Percentiles rank a stretch among this genome's conserved stretches.
Evolutionary conservation across 2,329 filamentous ascomycete species (phyloP).

Genomic region (Nothomitra cinnamomea): DNA sequence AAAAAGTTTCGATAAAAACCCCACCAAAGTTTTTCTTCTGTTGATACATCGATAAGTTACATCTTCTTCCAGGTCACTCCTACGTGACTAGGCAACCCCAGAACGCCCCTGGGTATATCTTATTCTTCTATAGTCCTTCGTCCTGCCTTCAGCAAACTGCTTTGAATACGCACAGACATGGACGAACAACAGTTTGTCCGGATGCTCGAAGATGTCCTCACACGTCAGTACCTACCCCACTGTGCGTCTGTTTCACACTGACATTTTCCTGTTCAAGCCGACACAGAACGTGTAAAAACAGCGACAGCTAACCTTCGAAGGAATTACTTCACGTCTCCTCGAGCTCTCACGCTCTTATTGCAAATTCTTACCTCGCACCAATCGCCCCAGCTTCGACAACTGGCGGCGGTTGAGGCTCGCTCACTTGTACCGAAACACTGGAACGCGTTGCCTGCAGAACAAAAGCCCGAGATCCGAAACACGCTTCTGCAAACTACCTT

Average conservation of each 20-base stretch:
- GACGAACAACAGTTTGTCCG: constrained; percentile 70
- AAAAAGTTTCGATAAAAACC: no score
- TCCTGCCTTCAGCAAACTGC: no score
- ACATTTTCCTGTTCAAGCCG: constrained; percentile 37
- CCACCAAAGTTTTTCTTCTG: not conserved
- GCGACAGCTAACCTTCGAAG: constrained; percentile 83
- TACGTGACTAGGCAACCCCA: not conserved
- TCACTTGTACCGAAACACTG: constrained; percentile 77
- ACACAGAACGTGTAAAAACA: constrained; percentile 77
- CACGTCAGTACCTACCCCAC: constrained; percentile 43
- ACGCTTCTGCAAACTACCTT: constrained; percentile 72
- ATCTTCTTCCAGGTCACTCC: no score
- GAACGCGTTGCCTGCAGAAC: constrained; percentile 50
- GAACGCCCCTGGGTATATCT: not conserved
- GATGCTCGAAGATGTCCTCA: constrained; percentile 73
- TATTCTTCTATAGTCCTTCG: not conserved
- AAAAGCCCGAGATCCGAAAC: constrained; percentile 67
- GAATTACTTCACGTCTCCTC: constrained; percentile 75
- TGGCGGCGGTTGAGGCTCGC: constrained; percentile 78
- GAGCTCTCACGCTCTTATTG: constrained; percentile 70
- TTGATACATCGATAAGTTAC: not conserved
- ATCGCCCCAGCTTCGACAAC: constrained; percentile 57
- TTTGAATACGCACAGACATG: constrained; percentile 29
- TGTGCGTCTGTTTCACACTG: not conserved
- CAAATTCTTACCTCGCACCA: constrained; percentile 74